Percentiles rank a stretch among this genome's conserved stretches.
These are phyloP conservation scores for Biancaea sappan DNA, from an alignment of 306 rosid species.

Conservation along the genomic window DNA sequence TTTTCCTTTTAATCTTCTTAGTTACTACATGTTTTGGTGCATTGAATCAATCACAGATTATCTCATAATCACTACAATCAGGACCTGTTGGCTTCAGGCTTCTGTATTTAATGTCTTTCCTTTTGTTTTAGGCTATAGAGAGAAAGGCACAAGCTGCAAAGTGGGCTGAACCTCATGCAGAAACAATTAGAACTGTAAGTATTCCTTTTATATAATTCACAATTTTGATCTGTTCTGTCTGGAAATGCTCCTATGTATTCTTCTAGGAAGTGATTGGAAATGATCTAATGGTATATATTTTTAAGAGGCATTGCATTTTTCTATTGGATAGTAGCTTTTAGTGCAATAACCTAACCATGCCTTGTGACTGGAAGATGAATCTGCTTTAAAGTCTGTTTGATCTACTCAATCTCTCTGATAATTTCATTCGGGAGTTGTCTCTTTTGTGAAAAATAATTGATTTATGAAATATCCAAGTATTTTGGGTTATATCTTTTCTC, in stretches of 20 bases:
- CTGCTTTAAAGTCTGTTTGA: constrained; percentile 16
- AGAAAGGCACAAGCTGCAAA: constrained; percentile 55
- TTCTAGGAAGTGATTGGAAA: neutral
- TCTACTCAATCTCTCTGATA: constrained; percentile 18
- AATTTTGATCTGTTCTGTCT: constrained; percentile 26
- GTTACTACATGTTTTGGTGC: neutral
- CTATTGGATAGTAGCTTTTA: neutral
- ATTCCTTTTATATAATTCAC: constrained; percentile 7
- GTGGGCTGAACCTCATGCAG: constrained; percentile 70
- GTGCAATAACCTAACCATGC: constrained; percentile 13
- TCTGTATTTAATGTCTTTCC: constrained; percentile 21
- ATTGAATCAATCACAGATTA: constrained; percentile 7
- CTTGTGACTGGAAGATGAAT: constrained; percentile 4
- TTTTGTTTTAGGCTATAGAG: constrained; percentile 48
- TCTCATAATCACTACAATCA: constrained; percentile 1
- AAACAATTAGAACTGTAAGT: constrained; percentile 60
- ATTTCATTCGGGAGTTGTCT: constrained; percentile 22
- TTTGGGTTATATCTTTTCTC: constrained; percentile 20
- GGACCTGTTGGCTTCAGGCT: neutral
- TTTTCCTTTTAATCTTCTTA: neutral
- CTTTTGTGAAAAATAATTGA: constrained; percentile 13
- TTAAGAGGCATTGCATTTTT: constrained; percentile 10
- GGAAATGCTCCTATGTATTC: constrained; percentile 8
- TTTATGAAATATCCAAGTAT: constrained; percentile 11
- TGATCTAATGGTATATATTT: neutral